These are phyloP conservation scores for Metschnikowia colocasiae DNA, from an alignment of 805 yeast species.

Conservation along the genomic window DNA sequence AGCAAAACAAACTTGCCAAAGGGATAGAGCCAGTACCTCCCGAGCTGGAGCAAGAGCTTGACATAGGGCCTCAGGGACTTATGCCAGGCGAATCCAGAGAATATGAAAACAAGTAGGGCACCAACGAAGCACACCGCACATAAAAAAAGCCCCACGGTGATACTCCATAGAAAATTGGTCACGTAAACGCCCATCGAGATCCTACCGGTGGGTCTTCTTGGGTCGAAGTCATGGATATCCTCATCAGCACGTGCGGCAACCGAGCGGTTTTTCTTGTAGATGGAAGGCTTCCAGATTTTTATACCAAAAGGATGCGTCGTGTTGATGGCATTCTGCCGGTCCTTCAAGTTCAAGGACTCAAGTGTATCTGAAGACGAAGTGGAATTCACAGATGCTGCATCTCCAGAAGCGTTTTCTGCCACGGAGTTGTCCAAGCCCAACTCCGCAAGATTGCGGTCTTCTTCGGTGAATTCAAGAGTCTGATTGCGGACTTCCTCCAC, in stretches of 20 bases:
- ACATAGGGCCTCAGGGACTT: conserved; percentile 61
- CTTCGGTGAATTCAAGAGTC: conserved; percentile 6
- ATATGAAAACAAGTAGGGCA: conserved; percentile 42
- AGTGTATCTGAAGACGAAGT: conserved; percentile 44
- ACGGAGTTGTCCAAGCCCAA: conserved; percentile 15
- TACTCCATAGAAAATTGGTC: conserved; percentile 71
- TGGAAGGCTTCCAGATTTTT: conserved; percentile 97
- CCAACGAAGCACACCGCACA: conserved; percentile 50
- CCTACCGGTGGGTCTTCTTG: conserved; percentile 41
- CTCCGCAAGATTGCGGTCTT: conserved; percentile 1
- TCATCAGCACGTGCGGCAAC: conserved; percentile 88
- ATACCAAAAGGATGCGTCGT: conserved; percentile 98
- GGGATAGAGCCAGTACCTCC: conserved; percentile 73
- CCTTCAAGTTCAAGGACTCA: conserved; percentile 84
- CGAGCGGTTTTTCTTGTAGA: conserved; percentile 87
- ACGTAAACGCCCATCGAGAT: conserved; percentile 60
- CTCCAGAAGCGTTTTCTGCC: conserved; percentile 17
- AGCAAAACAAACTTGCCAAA: conserved; percentile 87
- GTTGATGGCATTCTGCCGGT: conserved; percentile 94
- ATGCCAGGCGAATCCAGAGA: conserved; percentile 41
- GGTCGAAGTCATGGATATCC: conserved; percentile 79
- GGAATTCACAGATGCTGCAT: conserved; percentile 26
- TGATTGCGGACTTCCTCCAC: conserved; percentile 10
- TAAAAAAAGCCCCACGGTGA: conserved; percentile 66
- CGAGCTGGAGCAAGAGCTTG: conserved; percentile 55